A percentile compares a stretch with the other conserved stretches of the same genome.
These are phyloP conservation scores for Globisporangium radiosum DNA, from an alignment of 352 stramenopile species.

Conservation along the genomic window DNA sequence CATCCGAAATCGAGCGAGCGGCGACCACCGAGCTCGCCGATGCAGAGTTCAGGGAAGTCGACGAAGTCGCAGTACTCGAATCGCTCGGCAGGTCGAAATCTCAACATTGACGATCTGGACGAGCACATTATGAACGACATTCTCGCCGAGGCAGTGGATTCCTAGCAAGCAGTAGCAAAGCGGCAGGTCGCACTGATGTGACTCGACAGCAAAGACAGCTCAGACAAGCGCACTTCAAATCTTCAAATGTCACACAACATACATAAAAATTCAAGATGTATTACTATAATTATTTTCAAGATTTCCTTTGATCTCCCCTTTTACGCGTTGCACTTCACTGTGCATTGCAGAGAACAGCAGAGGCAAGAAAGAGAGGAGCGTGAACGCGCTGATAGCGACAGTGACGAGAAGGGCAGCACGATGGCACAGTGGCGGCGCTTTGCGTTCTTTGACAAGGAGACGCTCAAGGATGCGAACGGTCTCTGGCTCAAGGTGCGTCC, in stretches of 20 bases:
- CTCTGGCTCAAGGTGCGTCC: conserved; percentile 76
- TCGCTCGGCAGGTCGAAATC: conserved; percentile 12
- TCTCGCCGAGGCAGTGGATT: conserved; percentile 20
- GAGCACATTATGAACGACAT: conserved; percentile 69
- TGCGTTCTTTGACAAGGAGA: conserved; percentile 87
- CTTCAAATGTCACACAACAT: too few species aligned
- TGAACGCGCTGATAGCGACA: neutral
- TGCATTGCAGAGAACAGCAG: neutral
- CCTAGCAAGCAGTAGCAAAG: neutral
- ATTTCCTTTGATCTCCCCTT: neutral
- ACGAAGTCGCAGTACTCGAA: conserved; percentile 8
- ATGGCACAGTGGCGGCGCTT: conserved; percentile 89
- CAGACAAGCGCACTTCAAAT: neutral
- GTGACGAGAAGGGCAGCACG: conserved; percentile 1
- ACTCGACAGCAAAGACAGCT: neutral
- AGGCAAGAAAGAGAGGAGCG: too few species aligned
- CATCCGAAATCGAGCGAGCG: conserved; percentile 3
- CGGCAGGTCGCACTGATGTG: neutral
- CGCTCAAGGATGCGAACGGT: conserved; percentile 75
- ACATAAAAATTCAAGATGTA: too few species aligned
- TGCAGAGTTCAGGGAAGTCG: neutral
- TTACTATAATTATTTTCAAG: too few species aligned
- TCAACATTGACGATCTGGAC: conserved; percentile 53
- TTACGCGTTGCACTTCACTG: neutral
- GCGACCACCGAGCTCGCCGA: neutral